Conservation (phyloP, 805 yeast species). For the Candida pseudoglaebosa region DNA sequence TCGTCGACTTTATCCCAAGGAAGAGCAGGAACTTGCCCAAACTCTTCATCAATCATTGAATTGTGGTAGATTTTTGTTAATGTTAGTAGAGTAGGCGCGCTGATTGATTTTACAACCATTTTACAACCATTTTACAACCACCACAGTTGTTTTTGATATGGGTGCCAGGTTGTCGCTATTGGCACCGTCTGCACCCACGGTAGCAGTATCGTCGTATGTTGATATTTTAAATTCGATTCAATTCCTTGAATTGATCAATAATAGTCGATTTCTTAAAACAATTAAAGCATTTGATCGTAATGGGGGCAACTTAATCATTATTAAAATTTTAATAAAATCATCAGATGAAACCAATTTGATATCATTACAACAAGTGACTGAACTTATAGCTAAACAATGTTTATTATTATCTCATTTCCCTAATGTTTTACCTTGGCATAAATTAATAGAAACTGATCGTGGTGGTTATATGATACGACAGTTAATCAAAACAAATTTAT, state of each 20-base stretch:
- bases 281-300: constrained; percentile 67
- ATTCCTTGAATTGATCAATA: constrained; percentile 70
- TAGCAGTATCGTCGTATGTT: constrained; percentile 85
- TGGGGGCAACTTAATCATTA: constrained; percentile 63
- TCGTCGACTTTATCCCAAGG: constrained; percentile 1
- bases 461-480: constrained; percentile 91
- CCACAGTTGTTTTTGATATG: no score
- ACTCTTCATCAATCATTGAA: background rate
- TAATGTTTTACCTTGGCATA: constrained; percentile 67
- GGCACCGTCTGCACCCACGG: constrained; percentile 89
- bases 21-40: constrained; percentile 6
- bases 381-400: constrained; percentile 31
- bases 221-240: constrained; percentile 74
- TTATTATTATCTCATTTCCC: constrained; percentile 43
- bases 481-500: constrained; percentile 70
- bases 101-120: background rate
- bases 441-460: constrained; percentile 79
- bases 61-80: no score
- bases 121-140: no score
- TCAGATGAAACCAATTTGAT: constrained; percentile 21
- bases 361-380: constrained; percentile 22
- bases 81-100: no score
- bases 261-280: constrained; percentile 82
- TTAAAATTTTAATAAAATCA: constrained; percentile 74
- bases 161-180: constrained; percentile 82